Percentiles rank a stretch among this genome's conserved stretches.
phyloP scores from a whole-genome alignment of 2,329 filamentous ascomycete genomes.

The Exophiala bonariae region DNA sequence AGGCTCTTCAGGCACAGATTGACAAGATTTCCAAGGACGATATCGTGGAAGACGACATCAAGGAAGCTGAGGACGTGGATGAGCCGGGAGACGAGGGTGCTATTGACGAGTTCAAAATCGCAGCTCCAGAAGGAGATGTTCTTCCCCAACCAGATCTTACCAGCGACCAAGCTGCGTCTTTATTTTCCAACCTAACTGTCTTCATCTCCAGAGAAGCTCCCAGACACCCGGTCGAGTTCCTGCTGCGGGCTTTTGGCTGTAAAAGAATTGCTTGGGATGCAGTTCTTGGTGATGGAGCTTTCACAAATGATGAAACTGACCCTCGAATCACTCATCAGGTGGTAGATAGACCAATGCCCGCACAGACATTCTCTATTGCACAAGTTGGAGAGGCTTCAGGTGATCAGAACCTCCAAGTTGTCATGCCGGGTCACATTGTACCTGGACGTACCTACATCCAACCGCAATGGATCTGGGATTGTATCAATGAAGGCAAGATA shows the following conservation, averaged over 20 bases:
- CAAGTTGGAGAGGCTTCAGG: constrained; percentile 8
- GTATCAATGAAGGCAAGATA: constrained; percentile 86
- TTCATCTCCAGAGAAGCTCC: constrained; percentile 94
- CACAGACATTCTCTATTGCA: constrained; percentile 45
- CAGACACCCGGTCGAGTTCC: constrained; percentile 84
- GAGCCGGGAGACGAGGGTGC: constrained; percentile 43
- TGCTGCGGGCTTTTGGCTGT: constrained; percentile 91
- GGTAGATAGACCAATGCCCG: constrained; percentile 74
- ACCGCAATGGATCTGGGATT: constrained; percentile 99
- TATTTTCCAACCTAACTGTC: constrained; percentile 88
- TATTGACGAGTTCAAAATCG: constrained; percentile 90
- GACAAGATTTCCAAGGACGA: constrained; percentile 52
- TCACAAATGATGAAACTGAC: constrained; percentile 85
- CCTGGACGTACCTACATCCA: constrained; percentile 93
- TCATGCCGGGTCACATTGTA: constrained; percentile 67
- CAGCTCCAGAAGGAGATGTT: constrained; percentile 79
- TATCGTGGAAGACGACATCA: constrained; percentile 42
- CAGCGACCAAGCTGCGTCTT: constrained; percentile 66
- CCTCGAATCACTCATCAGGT: constrained; percentile 93
- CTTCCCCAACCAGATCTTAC: constrained; percentile 74
- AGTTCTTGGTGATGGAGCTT: constrained; percentile 86
- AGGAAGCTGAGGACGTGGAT: constrained; percentile 43
- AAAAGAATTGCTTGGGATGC: constrained; percentile 94
- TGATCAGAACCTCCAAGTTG: constrained; percentile 29
- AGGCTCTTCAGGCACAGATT: constrained; percentile 68